A percentile compares a stretch with the other conserved stretches of the same genome.
Conservation (phyloP, 2,329 filamentous ascomycete genomes). For the Xylaria sp. region DNA sequence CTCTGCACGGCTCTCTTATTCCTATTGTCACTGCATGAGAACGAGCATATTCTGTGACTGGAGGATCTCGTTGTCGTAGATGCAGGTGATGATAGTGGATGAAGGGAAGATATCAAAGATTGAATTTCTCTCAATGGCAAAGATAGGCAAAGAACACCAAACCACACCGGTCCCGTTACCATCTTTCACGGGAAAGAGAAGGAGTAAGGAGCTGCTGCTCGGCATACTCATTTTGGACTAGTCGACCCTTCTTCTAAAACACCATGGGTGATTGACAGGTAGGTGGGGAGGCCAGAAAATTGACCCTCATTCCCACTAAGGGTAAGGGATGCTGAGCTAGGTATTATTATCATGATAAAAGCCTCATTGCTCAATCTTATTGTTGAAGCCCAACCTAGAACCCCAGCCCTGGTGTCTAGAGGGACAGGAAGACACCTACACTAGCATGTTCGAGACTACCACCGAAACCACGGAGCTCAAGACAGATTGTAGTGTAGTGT, state of each 20-base stretch:
- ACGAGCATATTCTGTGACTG: neutral
- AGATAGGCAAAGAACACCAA: neutral
- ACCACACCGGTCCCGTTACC: too few relatives aligned
- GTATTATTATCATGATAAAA: neutral
- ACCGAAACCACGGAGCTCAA: neutral
- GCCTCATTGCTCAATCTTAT: constrained; percentile 24
- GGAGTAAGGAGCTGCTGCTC: constrained; percentile 12
- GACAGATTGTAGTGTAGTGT: neutral
- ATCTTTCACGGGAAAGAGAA: constrained; percentile 4
- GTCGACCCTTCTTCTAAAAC: constrained; percentile 18
- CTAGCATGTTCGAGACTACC: constrained; percentile 19
- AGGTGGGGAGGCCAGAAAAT: constrained; percentile 15
- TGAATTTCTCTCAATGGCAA: neutral
- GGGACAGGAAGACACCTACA: neutral
- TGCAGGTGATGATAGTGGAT: constrained; percentile 14
- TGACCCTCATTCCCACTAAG: constrained; percentile 15
- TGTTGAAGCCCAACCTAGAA: constrained; percentile 33
- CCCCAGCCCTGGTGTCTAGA: constrained; percentile 21
- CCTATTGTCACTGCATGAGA: neutral
- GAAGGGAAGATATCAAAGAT: neutral
- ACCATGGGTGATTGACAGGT: constrained; percentile 11
- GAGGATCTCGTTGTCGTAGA: neutral
- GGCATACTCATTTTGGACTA: constrained; percentile 34
- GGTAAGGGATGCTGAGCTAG: constrained; percentile 2
- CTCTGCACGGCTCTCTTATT: neutral